These are phyloP conservation scores for Xylaria grammica DNA, from an alignment of 495 filamentous ascomycete genomes.

Conservation along the genomic window DNA sequence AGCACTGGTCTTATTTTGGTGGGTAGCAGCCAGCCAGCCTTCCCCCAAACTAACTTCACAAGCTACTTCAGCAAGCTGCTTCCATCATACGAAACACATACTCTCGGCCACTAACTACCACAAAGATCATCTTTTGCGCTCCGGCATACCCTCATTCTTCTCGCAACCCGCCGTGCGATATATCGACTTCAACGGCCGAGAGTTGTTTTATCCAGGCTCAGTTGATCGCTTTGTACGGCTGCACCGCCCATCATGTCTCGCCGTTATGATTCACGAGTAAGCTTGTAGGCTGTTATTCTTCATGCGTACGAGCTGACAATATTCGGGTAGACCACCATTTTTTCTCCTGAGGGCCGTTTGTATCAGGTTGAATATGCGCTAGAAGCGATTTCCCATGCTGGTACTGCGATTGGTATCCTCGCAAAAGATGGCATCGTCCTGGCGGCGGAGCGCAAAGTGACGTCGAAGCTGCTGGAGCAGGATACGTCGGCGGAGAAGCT, in stretches of 20 bases:
- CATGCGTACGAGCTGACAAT: conserved; percentile 46
- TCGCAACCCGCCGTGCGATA: neutral
- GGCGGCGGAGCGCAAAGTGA: conserved; percentile 98
- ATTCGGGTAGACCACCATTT: conserved; percentile 86
- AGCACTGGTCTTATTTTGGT: conserved; percentile 12
- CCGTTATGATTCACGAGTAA: conserved; percentile 96
- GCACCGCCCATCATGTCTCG: conserved; percentile 74
- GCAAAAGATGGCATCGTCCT: conserved; percentile 98
- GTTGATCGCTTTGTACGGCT: conserved; percentile 18
- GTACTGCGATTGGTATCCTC: conserved; percentile 93
- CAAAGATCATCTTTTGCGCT: neutral
- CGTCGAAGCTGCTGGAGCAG: conserved; percentile 98
- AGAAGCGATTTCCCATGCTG: conserved; percentile 97
- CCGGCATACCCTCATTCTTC: neutral
- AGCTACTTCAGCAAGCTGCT: no score
- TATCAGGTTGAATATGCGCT: conserved; percentile 99
- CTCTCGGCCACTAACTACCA: no score
- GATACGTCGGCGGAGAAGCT: conserved; percentile 99
- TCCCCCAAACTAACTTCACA: conserved; percentile 5
- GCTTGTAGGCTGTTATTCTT: conserved; percentile 37
- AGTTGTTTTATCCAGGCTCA: neutral
- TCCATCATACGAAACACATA: no score
- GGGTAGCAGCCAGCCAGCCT: neutral
- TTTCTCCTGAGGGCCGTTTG: conserved; percentile 96
- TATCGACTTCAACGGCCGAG: neutral